Evolutionary conservation across 1,284 basidiomycete genomes (phyloP), one percentile per base, ranked within the genome.

Genomic region (Ustilago bromivora): DNA sequence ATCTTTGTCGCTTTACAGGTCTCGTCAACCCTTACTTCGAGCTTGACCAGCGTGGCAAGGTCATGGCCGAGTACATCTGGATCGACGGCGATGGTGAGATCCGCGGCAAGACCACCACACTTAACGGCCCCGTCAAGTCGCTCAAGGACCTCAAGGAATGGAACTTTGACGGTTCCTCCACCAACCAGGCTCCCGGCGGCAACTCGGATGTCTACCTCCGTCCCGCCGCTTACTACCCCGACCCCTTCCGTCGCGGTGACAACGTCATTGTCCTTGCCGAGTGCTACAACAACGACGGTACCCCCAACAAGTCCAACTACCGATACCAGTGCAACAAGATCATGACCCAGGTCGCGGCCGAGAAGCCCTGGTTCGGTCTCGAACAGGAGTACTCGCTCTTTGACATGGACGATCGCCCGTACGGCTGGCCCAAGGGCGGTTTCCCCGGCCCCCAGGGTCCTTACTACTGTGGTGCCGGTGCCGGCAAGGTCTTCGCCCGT

Each of bases 381-480:
- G 96, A 99, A 89, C 96, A 99, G 88, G 96, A 99, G 88, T 99
- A 98, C 90, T 98, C 97, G 82, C 92, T 99, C 82, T 94, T 99
- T 84, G 96, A 95, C 87, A 90, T 90, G 82, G 96, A 99, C 86
- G 96, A 93, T 82, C 89, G 90, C 74, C 96, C 97, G 64, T 94
- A 90, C 88, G 96, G 95, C 72, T 99, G 97, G 97, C 97, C 86
- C 75, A 84, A 82, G 64, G 86, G 95, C 82, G 97, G 97, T 88
- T 99, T 98, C 93, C 97, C 97, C 77, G 97, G 94, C 85, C 96
- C 97, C 78, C 97, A 99, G 88, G 97, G 97, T 75, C 97, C 97
- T 59, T 99, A 99, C 89, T 99, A 99, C 90, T 99, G 97, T 87
- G 97, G 97, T 90, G 96, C 96, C 88, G 96, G 96, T 93, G 92